Percentiles rank a stretch among this genome's conserved stretches.
These are phyloP conservation scores for Alternaria brassicicola DNA, from an alignment of 2,329 filamentous ascomycete genomes.

Conservation along the genomic window DNA sequence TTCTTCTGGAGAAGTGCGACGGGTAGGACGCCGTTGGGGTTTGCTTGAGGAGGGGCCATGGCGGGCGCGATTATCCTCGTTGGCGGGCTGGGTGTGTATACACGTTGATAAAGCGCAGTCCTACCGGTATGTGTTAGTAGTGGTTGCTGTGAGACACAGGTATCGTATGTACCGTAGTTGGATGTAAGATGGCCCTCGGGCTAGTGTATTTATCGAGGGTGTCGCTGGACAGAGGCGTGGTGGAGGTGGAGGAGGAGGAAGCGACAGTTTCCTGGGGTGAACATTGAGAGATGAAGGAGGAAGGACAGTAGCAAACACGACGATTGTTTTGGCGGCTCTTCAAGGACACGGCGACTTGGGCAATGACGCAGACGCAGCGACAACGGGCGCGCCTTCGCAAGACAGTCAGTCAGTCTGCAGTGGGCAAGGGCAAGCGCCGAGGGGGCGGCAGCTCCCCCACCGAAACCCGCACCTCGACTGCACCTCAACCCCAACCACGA, in stretches of 20 bases:
- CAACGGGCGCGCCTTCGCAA: conserved; percentile 8
- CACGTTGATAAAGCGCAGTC: not conserved
- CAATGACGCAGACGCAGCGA: conserved; percentile 27
- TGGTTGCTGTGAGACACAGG: not conserved
- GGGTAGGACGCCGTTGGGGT: conserved; percentile 49
- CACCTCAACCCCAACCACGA: conserved; percentile 7
- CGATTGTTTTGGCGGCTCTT: conserved; percentile 2
- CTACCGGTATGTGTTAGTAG: not conserved
- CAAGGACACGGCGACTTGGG: not conserved
- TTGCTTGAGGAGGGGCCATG: conserved; percentile 43
- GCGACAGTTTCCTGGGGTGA: not conserved
- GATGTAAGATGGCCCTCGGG: not conserved
- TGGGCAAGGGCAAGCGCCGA: conserved; percentile 23
- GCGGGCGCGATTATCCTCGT: not conserved
- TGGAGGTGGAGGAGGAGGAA: not conserved
- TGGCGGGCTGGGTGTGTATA: not conserved
- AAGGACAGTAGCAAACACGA: not conserved
- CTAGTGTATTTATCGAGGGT: not conserved
- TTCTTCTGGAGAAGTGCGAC: conserved; percentile 48
- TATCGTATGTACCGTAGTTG: not conserved
- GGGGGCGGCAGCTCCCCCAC: conserved; percentile 17
- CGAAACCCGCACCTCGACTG: conserved; percentile 10
- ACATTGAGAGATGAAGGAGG: conserved; percentile 1
- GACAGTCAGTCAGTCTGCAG: too few relatives aligned
- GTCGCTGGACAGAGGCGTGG: conserved; percentile 3